These are phyloP conservation scores for Venturia oleaginea DNA, from an alignment of 2,329 filamentous ascomycete species.

Conservation along the genomic window DNA sequence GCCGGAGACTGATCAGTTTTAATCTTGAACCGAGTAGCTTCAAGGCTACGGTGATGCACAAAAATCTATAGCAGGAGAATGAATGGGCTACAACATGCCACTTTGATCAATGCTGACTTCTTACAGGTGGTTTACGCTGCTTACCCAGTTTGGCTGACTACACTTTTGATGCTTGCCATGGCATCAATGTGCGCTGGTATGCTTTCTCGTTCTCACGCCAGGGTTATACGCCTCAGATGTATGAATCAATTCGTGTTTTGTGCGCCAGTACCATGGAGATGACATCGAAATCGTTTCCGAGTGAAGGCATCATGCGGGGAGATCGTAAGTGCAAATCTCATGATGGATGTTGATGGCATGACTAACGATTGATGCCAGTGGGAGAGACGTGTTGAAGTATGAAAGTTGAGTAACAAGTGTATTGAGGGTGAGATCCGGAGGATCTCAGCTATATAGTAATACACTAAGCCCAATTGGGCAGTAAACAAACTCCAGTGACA, in stretches of 20 bases:
- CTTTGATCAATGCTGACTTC: neutral
- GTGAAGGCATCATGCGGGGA: conserved; percentile 12
- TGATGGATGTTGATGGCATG: neutral
- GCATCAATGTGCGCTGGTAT: conserved; percentile 25
- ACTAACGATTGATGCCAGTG: neutral
- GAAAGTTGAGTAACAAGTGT: no score
- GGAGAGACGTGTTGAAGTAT: no score
- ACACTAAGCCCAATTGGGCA: no score
- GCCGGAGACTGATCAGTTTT: no score
- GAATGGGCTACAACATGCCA: neutral
- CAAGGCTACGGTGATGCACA: no score
- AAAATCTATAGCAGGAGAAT: no score
- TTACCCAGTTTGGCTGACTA: conserved; percentile 23
- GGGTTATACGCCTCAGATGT: conserved; percentile 27
- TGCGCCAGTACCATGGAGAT: conserved; percentile 23
- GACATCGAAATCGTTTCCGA: conserved; percentile 20
- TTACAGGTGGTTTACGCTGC: conserved; percentile 20
- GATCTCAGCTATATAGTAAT: no score
- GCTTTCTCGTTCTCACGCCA: conserved; percentile 24
- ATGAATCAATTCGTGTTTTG: conserved; percentile 24
- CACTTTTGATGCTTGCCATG: conserved; percentile 23
- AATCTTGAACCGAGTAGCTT: no score
- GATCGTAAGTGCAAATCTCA: neutral
- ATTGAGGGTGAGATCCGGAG: no score
- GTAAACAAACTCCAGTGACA: no score